These are phyloP conservation scores for Nicotiana tomentosiformis DNA, from an alignment of 257 asterid genomes.

Conservation along the genomic window DNA sequence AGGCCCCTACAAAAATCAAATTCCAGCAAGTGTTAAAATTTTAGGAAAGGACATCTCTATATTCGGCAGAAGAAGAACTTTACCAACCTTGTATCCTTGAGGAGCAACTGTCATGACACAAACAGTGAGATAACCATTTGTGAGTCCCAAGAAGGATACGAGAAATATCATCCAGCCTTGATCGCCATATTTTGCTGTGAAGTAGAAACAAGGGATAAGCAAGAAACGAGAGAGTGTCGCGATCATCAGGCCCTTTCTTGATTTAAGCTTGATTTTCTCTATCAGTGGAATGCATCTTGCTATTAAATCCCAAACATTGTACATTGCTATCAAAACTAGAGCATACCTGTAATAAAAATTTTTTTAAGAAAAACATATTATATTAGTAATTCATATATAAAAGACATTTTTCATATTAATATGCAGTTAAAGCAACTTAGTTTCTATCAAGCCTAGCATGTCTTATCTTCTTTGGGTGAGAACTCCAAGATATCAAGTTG, in stretches of 20 bases:
- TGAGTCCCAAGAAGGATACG: conserved; percentile 59
- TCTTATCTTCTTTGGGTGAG: background rate
- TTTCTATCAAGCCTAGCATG: background rate
- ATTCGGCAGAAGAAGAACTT: background rate
- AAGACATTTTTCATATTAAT: background rate
- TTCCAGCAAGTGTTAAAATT: background rate
- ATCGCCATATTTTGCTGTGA: conserved; percentile 77
- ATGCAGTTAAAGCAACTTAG: background rate
- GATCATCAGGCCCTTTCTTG: conserved; percentile 51
- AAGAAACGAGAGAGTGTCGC: conserved; percentile 48
- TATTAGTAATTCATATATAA: background rate
- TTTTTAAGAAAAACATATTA: background rate
- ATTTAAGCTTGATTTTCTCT: conserved; percentile 37
- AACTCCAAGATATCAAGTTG: conserved; percentile 5
- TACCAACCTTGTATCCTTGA: conserved; percentile 70
- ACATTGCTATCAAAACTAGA: conserved; percentile 65
- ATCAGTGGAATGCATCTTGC: conserved; percentile 60
- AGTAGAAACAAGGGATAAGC: conserved; percentile 74
- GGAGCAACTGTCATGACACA: conserved; percentile 73
- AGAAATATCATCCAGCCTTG: conserved; percentile 81
- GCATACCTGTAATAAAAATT: conserved; percentile 41
- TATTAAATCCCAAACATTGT: conserved; percentile 62
- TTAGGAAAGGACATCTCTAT: background rate
- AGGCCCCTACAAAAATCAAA: conserved; percentile 57
- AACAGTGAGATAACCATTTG: conserved; percentile 79